Percentiles rank a stretch among this genome's conserved stretches.
Evolutionary conservation across 805 yeast genomes (phyloP).

Genomic region (Saccharomycopsis capsularis): DNA sequence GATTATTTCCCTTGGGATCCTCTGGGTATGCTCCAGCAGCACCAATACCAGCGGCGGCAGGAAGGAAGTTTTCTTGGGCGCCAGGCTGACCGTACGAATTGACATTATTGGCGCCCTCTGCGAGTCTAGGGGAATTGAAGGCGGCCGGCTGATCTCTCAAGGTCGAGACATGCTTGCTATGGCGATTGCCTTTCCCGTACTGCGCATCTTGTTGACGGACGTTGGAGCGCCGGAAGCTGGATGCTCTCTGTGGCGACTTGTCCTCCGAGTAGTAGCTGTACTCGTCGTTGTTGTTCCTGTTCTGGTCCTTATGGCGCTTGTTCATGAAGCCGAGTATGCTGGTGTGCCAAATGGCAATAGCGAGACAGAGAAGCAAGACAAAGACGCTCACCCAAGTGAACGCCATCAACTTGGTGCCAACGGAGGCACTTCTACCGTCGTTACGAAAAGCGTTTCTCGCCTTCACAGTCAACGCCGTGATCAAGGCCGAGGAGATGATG

Average conservation of each 20-base stretch:
- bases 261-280: not conserved
- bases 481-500: slow-evolving; percentile 38
- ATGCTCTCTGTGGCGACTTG: not conserved
- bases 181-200: not conserved
- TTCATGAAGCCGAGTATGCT: not conserved
- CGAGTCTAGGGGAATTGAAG: not conserved
- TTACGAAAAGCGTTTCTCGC: slow-evolving; percentile 43
- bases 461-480: slow-evolving; percentile 49
- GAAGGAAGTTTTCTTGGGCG: too few relatives aligned
- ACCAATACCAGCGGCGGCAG: not conserved
- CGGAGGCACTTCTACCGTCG: slow-evolving; percentile 34
- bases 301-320: not conserved
- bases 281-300: not conserved
- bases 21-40: not conserved
- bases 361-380: slow-evolving; percentile 7
- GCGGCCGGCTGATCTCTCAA: not conserved
- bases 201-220: too few relatives aligned
- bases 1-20: not conserved
- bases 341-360: not conserved
- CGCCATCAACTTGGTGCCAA: slow-evolving; percentile 49
- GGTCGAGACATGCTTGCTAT: not conserved
- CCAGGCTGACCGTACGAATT: not conserved
- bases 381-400: slow-evolving; percentile 54
- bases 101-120: too few relatives aligned
- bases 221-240: not conserved